These are phyloP conservation scores for Pseudogymnoascus sp. DNA, from an alignment of 2,329 filamentous ascomycete species.

Conservation along the genomic window DNA sequence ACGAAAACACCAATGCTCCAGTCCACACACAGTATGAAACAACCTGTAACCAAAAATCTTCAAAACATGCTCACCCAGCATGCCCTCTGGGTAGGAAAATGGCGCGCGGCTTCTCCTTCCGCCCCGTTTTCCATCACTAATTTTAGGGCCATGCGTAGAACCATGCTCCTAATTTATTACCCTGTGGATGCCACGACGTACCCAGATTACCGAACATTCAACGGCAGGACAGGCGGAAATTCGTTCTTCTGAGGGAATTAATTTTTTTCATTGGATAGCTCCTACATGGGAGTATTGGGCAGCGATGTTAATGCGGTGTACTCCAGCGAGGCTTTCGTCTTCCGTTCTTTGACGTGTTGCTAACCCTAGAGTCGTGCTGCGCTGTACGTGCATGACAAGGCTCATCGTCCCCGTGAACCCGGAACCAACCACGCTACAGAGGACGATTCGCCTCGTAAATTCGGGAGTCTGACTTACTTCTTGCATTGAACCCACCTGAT, in stretches of 20 bases:
- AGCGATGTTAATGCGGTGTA: not conserved
- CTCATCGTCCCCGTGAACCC: conserved; percentile 6
- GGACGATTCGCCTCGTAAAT: conserved; percentile 1
- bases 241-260: not conserved
- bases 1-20: not conserved
- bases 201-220: not conserved
- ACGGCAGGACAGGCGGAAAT: not conserved
- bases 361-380: not conserved
- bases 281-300: conserved; percentile 1
- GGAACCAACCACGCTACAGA: conserved; percentile 4
- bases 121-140: conserved; percentile 4
- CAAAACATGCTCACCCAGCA: not conserved
- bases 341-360: not conserved
- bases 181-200: not conserved
- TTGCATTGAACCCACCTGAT: conserved; percentile 4
- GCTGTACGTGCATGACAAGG: conserved; percentile 8
- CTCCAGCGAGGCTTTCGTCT: not conserved
- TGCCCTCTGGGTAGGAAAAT: not conserved
- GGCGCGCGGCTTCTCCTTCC: conserved; percentile 5
- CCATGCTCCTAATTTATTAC: conserved; percentile 1
- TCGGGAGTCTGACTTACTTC: not conserved
- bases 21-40: not conserved
- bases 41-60: not conserved
- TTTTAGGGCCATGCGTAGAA: conserved; percentile 5
- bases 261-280: conserved; percentile 1